Conservation (phyloP, 2,329 filamentous ascomycete genomes). For the Botrytis elliptica region DNA sequence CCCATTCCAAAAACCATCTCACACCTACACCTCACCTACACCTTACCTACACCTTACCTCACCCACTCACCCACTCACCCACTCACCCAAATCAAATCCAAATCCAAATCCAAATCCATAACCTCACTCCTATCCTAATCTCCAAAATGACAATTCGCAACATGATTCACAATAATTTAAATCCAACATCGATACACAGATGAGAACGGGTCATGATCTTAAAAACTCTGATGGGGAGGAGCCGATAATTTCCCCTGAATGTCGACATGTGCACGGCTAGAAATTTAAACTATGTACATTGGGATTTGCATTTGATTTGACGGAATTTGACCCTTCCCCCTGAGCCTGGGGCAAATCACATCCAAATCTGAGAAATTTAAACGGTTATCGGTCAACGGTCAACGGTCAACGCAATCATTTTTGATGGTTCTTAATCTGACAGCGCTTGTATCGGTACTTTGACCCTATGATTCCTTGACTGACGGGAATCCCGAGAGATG, state of each 20-base stretch:
- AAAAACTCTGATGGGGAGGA: not conserved
- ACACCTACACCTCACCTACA: no score
- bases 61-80: not conserved
- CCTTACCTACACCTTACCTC: no score
- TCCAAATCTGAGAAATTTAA: not conserved
- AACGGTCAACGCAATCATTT: not conserved
- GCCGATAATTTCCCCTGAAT: conserved; percentile 7
- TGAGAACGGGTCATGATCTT: not conserved
- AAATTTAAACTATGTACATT: conserved; percentile 4
- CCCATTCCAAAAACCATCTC: not conserved
- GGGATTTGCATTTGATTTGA: not conserved
- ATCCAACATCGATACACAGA: not conserved
- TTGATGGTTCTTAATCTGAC: not conserved
- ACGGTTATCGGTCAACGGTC: not conserved
- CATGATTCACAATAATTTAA: not conserved
- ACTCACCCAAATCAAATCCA: not conserved
- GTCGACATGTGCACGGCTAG: not conserved
- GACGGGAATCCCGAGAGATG: not conserved
- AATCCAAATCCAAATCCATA: not conserved
- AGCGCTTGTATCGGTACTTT: not conserved
- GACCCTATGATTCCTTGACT: not conserved
- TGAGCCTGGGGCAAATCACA: no score
- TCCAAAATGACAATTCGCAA: not conserved
- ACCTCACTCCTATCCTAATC: not conserved
- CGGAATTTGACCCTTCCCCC: no score